Evolutionary conservation across 345 rosid species (phyloP).

Genomic region (Populus simonii): DNA sequence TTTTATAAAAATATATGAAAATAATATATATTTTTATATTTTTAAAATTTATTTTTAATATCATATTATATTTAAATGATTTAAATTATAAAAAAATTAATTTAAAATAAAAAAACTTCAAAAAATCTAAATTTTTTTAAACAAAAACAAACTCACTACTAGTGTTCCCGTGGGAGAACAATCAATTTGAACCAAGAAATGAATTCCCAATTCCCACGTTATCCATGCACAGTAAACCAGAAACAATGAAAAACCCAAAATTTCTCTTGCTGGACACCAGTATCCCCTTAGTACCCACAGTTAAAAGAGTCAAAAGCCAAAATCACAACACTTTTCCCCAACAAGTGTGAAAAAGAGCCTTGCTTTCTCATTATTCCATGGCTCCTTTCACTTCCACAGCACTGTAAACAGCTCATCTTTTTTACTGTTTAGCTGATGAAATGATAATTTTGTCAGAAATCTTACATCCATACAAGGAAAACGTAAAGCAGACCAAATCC

Average conservation of each 20-base stretch:
- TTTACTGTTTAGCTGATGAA: neutral
- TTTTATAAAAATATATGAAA: no score
- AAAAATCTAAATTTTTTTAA: no score
- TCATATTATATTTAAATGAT: no score
- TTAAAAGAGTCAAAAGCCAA: neutral
- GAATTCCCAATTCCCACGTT: neutral
- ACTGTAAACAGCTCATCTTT: neutral
- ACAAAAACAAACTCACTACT: no score
- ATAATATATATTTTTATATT: no score
- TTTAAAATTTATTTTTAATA: no score
- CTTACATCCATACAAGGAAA: neutral
- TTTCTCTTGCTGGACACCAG: neutral
- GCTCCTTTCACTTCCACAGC: neutral
- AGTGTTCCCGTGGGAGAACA: neutral
- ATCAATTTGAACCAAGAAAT: neutral
- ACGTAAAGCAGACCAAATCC: neutral
- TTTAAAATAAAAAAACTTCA: no score
- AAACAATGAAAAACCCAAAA: neutral
- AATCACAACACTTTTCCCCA: neutral
- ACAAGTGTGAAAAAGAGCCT: neutral
- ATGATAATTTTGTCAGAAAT: neutral
- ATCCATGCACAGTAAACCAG: neutral
- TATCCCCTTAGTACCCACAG: neutral
- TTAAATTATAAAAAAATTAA: no score
- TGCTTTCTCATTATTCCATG: neutral